Evolutionary conservation across 2,329 filamentous ascomycete genomes (phyloP).

Genomic region (Fusarium ambrosium): DNA sequence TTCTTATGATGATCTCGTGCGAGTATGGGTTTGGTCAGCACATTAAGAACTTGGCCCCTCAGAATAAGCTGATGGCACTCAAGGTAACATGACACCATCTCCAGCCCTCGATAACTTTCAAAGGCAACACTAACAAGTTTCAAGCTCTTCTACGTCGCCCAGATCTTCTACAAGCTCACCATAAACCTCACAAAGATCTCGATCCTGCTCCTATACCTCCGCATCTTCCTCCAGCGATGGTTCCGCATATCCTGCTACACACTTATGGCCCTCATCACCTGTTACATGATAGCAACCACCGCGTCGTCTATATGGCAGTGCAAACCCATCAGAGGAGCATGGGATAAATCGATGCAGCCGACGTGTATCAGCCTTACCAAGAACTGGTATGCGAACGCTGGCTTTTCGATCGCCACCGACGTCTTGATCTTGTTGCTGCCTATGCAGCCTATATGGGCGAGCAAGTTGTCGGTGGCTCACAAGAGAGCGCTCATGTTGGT

Average conservation of each 20-base stretch:
- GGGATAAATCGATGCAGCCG: slow-evolving; percentile 58
- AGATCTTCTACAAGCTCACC: slow-evolving; percentile 67
- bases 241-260: slow-evolving; percentile 60
- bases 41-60: slow-evolving; percentile 50
- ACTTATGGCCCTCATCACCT: slow-evolving; percentile 57
- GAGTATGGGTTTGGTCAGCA: slow-evolving; percentile 60
- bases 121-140: not conserved
- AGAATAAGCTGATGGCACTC: slow-evolving; percentile 54
- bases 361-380: slow-evolving; percentile 60
- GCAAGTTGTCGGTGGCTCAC: slow-evolving; percentile 57
- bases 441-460: slow-evolving; percentile 60
- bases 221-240: slow-evolving; percentile 63
- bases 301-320: slow-evolving; percentile 65
- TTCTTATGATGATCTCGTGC: slow-evolving; percentile 57
- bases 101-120: not conserved
- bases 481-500: slow-evolving; percentile 59
- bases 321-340: slow-evolving; percentile 60
- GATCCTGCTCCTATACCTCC: slow-evolving; percentile 66
- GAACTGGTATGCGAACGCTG: slow-evolving; percentile 65
- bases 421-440: slow-evolving; percentile 61
- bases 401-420: slow-evolving; percentile 62
- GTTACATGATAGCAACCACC: slow-evolving; percentile 62
- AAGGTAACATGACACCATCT: slow-evolving; percentile 46
- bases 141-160: slow-evolving; percentile 64
- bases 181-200: slow-evolving; percentile 67